Conservation (phyloP, 2,329 filamentous ascomycete species). For the Fusarium domesticum region DNA sequence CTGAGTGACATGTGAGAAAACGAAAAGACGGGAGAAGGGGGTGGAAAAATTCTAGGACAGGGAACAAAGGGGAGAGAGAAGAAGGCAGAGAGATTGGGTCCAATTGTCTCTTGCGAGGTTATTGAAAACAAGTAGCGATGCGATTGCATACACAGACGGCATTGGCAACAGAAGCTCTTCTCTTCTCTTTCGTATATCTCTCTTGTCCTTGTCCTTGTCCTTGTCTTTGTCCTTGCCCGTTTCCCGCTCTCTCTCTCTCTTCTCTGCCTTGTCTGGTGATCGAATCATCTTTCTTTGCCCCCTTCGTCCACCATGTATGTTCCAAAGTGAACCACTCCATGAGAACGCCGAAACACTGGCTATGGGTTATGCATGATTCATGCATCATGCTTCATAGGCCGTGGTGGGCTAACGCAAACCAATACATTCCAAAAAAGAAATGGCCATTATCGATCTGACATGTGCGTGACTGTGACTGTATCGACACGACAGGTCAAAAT, state of each 20-base stretch:
- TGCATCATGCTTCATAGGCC: slow-evolving; percentile 27
- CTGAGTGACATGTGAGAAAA: background rate
- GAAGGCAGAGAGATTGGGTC: slow-evolving; percentile 21
- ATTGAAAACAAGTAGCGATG: slow-evolving; percentile 11
- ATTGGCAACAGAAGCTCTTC: slow-evolving; percentile 12
- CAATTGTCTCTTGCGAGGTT: slow-evolving; percentile 27
- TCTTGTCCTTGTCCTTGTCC: slow-evolving; percentile 5
- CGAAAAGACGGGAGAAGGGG: background rate
- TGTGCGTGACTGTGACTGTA: slow-evolving; percentile 10
- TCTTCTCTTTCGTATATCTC: slow-evolving; percentile 17
- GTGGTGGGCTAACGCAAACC: background rate
- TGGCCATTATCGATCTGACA: slow-evolving; percentile 18
- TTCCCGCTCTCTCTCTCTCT: background rate
- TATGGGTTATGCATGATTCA: slow-evolving; percentile 17
- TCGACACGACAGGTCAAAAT: slow-evolving; percentile 23
- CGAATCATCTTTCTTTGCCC: background rate
- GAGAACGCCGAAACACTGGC: slow-evolving; percentile 26
- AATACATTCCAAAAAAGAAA: background rate
- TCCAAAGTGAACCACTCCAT: slow-evolving; percentile 24
- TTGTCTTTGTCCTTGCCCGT: background rate
- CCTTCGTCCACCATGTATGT: slow-evolving; percentile 27
- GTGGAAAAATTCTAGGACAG: slow-evolving; percentile 20
- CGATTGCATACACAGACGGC: slow-evolving; percentile 14
- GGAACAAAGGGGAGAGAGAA: too few relatives aligned
- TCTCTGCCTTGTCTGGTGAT: background rate